Evolutionary conservation across 148 eudicot species (phyloP), one percentile per base, ranked within the genome.

Genomic region (Heliamphora exappendiculata): DNA sequence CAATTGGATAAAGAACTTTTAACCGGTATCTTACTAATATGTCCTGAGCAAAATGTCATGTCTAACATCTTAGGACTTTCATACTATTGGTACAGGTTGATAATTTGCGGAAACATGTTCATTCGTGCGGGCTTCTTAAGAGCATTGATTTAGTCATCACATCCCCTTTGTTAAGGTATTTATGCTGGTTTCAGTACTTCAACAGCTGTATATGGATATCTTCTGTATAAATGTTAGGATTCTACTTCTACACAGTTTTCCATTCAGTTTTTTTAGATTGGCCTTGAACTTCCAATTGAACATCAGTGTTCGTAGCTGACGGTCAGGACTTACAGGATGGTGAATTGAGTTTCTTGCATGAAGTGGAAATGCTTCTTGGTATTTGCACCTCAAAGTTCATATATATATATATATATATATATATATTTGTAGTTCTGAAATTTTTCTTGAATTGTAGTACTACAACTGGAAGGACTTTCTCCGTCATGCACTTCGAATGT

Each of bases 121-220:
- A 76, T 76, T 81, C 85, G 55, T 83, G 87, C 79, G 96, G 96
- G 76, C 94, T 95, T 55, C 76, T 82, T 79, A 86, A 89, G 76
- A 87, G 76, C 81, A 79, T 95, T 77, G 97, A 95, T 67, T 75
- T 95, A 74, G 98, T 95, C 54, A 79, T 95, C 67, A 88, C 94
- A 34, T 95, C 98, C 45, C 98, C 98, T 64, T 78, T 95, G 90
- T 58, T 86, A 78, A 92, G 98, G 97, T 89, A 86, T 62, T 81
- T 11, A 29, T 50, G 66, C 69, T 50, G 64, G 74, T 72, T 26
- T 41, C 20, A 57, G 58, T 72, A 47, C 12, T 67, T 4, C 26
- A 19, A 41, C 75, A 58, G 47, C 63, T 14, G 12, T 67, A 47
- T 36, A n/a, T 66, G 49, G 62, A 36, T 73, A 36, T 75, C 47